Base-by-base conservation (phyloP, 2,329 filamentous ascomycete species). In the Trichophyton benhamiae region DNA sequence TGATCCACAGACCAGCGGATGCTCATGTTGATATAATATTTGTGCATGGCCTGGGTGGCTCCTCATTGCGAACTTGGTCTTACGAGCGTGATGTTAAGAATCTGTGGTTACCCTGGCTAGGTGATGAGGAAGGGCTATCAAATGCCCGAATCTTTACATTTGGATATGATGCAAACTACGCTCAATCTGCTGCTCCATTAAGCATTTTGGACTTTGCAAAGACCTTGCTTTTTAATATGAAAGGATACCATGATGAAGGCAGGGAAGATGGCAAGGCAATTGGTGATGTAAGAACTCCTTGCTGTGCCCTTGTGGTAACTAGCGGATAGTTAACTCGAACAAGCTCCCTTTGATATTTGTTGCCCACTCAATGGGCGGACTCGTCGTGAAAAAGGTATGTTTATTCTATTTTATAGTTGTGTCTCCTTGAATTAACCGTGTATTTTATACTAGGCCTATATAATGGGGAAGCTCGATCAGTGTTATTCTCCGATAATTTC, bases 41-140 rank as follows among this genome's bases (percentile, higher is more conserved):
- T 60, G 67, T 77, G 2, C 76, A 78, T 64, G 75, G 75, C 0
- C 68, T 78, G 1, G 73, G 72, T 7, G 76, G 75, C 1, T 69
- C 68, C 1, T 74, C 71, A 53, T 65, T 69, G 2, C 69, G 68
- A 59, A 74, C 74, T 44, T 78, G 76, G 75, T 67, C 65, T 4
- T 67, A 70, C 33, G 64, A 66, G 2, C 20, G 61, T 3, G 65
- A 73, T 11, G 62, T 62, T 1, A 36, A 61, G 1, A 65, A 69
- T 25, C 25, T 25, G 8, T 49, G 46, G 46, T 9, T 20, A 8
- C 17, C 20, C 11, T 49, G 46, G 46, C 46, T 49, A 13, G 1
- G 11, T 11, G 17, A 25, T 3, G 46, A 49, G 8, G 8, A 33
- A 77, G 70, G 65, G 13, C 72, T 76, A 15, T 8, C 62, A 2